Conservation (phyloP, 2,329 filamentous ascomycete genomes). For the Arachnopeziza araneosa region DNA sequence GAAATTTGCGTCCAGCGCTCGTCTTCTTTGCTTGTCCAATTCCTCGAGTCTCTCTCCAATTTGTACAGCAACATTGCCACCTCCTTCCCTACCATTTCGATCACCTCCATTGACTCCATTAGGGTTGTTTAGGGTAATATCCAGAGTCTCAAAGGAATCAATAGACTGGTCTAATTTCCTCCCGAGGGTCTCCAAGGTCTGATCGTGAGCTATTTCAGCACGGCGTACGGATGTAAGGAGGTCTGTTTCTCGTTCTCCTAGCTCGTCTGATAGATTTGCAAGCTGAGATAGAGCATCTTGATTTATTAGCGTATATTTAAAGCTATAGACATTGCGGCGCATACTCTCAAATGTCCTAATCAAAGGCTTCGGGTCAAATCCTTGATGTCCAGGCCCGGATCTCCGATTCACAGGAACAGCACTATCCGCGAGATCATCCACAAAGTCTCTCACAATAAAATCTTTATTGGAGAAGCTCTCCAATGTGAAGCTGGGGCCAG, state of each 20-base stretch:
- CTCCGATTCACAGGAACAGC: conserved; percentile 75
- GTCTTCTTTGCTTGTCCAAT: conserved; percentile 82
- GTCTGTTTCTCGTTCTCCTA: conserved; percentile 87
- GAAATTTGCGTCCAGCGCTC: conserved; percentile 90
- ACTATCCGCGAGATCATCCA: conserved; percentile 84
- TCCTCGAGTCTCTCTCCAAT: conserved; percentile 94
- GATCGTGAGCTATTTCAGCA: conserved; percentile 86
- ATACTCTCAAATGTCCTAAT: conserved; percentile 88
- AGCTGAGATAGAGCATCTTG: conserved; percentile 62
- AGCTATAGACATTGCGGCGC: conserved; percentile 10
- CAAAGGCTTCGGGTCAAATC: conserved; percentile 92
- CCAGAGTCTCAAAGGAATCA: conserved; percentile 83
- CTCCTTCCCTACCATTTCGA: conserved; percentile 47
- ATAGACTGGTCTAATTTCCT: conserved; percentile 89
- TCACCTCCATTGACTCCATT: conserved; percentile 43
- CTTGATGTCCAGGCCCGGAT: conserved; percentile 58
- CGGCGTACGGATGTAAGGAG: conserved; percentile 82
- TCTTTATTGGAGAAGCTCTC: conserved; percentile 86
- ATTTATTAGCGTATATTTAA: conserved; percentile 23
- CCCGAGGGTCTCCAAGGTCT: conserved; percentile 82
- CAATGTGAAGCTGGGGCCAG: conserved; percentile 76
- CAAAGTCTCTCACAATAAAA: conserved; percentile 97
- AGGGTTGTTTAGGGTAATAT: conserved; percentile 69
- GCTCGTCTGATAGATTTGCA: conserved; percentile 68
- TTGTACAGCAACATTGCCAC: conserved; percentile 86